phyloP scores from a whole-genome alignment of 345 rosid genomes.

The Cardamine occulta region DNA sequence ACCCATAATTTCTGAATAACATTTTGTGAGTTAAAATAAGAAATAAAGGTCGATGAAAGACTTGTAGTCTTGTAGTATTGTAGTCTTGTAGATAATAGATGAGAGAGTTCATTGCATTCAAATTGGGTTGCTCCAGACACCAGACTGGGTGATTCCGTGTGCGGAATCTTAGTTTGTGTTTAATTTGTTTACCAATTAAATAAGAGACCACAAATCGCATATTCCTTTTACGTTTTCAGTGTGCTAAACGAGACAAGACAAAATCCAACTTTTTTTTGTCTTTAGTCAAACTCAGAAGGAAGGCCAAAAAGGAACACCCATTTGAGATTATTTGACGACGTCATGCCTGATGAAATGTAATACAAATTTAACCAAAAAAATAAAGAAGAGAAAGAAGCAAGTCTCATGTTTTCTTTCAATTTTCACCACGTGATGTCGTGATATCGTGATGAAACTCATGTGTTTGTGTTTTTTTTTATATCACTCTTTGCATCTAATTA shows the following conservation, averaged over 20 bases:
- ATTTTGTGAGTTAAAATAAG: background rate
- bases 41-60: background rate
- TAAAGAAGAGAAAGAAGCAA: background rate
- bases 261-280: conserved; percentile 21
- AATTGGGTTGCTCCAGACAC: conserved; percentile 37
- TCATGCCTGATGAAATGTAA: conserved; percentile 24
- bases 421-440: conserved; percentile 24
- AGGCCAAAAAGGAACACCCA: background rate
- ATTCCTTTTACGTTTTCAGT: background rate
- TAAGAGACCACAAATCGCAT: conserved; percentile 4
- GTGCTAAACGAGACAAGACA: conserved; percentile 25
- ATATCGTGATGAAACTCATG: conserved; percentile 12
- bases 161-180: conserved; percentile 22
- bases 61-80: background rate
- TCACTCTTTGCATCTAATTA: background rate
- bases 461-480: background rate
- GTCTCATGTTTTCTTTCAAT: conserved; percentile 26
- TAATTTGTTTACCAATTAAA: conserved; percentile 2
- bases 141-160: conserved; percentile 21
- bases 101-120: conserved; percentile 24
- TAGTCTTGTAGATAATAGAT: background rate
- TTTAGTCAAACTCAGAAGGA: conserved; percentile 19
- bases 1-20: background rate
- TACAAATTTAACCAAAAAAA: background rate
- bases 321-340: conserved; percentile 22